Conservation (phyloP, 1,284 basidiomycete genomes). For the Ustilago cynodontis region DNA sequence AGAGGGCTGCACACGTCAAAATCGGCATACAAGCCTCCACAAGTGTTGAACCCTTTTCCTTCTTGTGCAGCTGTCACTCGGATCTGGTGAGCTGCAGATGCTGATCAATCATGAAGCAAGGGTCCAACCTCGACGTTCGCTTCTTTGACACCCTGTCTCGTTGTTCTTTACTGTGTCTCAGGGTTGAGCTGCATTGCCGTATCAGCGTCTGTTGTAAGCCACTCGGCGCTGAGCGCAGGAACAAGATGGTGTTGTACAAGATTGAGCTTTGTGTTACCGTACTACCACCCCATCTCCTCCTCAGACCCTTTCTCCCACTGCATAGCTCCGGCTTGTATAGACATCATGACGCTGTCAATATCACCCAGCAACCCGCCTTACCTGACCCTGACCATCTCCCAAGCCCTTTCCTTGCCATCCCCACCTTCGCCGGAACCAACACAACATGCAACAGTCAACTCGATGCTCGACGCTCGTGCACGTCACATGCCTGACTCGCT, state of each 20-base stretch:
- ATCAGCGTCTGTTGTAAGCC: not conserved
- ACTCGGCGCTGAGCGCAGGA: not conserved
- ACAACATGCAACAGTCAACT: conserved; percentile 66
- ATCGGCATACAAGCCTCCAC: conserved; percentile 19
- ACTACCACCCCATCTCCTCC: not conserved
- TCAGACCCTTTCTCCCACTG: not conserved
- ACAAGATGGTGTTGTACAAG: not conserved
- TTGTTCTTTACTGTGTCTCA: conserved; percentile 4
- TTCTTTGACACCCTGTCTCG: conserved; percentile 13
- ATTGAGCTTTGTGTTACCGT: not conserved
- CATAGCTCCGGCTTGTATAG: not conserved
- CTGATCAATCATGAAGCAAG: conserved; percentile 35
- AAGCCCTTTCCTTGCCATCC: conserved; percentile 36
- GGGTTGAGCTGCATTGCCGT: not conserved
- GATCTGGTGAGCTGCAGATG: conserved; percentile 33
- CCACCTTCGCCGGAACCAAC: conserved; percentile 64
- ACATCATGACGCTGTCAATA: conserved; percentile 26
- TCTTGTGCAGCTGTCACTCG: conserved; percentile 9
- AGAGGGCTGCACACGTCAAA: conserved; percentile 19
- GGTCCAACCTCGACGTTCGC: conserved; percentile 11
- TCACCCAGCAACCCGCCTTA: conserved; percentile 37
- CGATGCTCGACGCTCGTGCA: conserved; percentile 69
- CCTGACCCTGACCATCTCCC: conserved; percentile 46
- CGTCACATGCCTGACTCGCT: conserved; percentile 61
- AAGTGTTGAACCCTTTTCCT: not conserved